A percentile compares a stretch with the other conserved stretches of the same genome.
Conservation (phyloP, 2,329 filamentous ascomycete genomes). For the Fusarium subglutinans region DNA sequence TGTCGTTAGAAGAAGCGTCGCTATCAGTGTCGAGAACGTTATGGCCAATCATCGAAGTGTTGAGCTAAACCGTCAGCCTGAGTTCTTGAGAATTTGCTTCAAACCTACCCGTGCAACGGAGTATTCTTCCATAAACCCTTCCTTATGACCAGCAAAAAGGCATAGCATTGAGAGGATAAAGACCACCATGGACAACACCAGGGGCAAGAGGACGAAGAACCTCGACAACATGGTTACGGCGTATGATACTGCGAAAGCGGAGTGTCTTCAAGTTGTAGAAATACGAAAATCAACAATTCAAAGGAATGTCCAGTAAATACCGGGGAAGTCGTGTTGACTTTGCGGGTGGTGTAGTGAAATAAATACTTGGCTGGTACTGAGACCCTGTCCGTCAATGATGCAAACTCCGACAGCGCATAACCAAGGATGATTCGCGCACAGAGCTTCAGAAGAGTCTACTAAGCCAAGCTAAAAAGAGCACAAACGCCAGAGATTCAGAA, state of each 20-base stretch:
- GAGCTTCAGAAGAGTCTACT: background rate
- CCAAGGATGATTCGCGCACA: conserved; percentile 22
- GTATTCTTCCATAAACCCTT: conserved; percentile 56
- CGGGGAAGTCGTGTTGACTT: background rate
- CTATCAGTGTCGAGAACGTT: conserved; percentile 41
- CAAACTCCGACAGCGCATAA: conserved; percentile 14
- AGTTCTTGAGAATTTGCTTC: too few relatives aligned
- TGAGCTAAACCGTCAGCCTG: conserved; percentile 44
- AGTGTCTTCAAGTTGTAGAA: background rate
- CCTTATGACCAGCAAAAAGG: conserved; percentile 52
- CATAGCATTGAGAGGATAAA: conserved; percentile 53
- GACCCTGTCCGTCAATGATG: conserved; percentile 23
- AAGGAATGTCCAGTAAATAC: conserved; percentile 14
- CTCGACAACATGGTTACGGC: conserved; percentile 37
- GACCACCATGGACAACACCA: conserved; percentile 50
- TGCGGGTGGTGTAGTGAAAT: conserved; percentile 16
- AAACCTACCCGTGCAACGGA: conserved; percentile 51
- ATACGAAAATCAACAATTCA: conserved; percentile 7
- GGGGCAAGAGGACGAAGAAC: conserved; percentile 48
- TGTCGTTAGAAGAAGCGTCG: conserved; percentile 39
- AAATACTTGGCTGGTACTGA: conserved; percentile 19
- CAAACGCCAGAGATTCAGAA: conserved; percentile 17
- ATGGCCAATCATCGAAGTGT: conserved; percentile 52
- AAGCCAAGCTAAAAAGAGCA: conserved; percentile 1
- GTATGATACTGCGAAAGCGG: background rate